These are phyloP conservation scores for Exophiala mesophila DNA, from an alignment of 2,329 filamentous ascomycete genomes.

Conservation along the genomic window DNA sequence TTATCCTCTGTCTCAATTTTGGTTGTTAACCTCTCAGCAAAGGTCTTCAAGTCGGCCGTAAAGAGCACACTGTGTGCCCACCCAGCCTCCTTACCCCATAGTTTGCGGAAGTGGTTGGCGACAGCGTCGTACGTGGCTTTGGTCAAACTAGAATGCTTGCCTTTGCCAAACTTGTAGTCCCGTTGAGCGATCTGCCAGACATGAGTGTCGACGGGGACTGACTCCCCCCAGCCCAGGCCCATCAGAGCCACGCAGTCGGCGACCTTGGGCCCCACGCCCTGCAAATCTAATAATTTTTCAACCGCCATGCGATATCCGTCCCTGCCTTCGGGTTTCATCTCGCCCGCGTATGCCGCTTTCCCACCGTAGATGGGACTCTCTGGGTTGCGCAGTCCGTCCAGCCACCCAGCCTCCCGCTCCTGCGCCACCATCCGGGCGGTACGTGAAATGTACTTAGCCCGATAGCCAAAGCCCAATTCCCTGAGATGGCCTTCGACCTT, in stretches of 20 bases:
- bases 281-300: constrained; percentile 68
- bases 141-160: constrained; percentile 77
- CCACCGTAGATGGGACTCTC: constrained; percentile 59
- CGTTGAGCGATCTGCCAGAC: constrained; percentile 97
- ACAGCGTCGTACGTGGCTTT: constrained; percentile 86
- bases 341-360: constrained; percentile 40
- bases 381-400: constrained; percentile 72
- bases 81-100: constrained; percentile 91
- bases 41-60: constrained; percentile 82
- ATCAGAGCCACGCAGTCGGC: constrained; percentile 95
- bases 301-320: constrained; percentile 75
- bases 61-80: constrained; percentile 98
- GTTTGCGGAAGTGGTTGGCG: constrained; percentile 77
- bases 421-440: constrained; percentile 71
- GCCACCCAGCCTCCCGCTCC: constrained; percentile 67
- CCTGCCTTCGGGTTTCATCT: constrained; percentile 48
- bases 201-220: constrained; percentile 94
- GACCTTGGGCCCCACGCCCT: constrained; percentile 93
- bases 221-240: constrained; percentile 92
- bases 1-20: constrained; percentile 36
- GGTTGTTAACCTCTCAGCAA: constrained; percentile 60
- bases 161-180: constrained; percentile 87
- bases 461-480: constrained; percentile 85
- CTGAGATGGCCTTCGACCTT: constrained; percentile 77
- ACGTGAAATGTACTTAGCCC: constrained; percentile 84